These are phyloP conservation scores for Cichorium intybus DNA, from an alignment of 140 eudicot genomes.

Conservation along the genomic window DNA sequence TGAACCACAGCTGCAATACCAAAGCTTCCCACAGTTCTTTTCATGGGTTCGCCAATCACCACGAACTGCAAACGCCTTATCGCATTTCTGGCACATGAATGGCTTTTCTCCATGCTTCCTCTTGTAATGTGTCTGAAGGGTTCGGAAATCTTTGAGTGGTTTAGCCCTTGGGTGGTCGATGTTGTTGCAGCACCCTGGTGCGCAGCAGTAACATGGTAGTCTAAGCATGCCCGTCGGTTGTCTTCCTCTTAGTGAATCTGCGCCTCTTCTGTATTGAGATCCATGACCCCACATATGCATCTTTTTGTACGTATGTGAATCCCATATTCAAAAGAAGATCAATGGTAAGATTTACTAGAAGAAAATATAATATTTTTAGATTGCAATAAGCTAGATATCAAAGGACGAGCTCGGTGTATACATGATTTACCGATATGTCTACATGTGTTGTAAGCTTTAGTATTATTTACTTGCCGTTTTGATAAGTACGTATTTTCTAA, in stretches of 20 bases:
- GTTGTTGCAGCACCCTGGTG: constrained; percentile 54
- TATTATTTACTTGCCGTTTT: too few relatives aligned
- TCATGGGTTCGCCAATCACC: constrained; percentile 36
- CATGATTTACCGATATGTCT: too few relatives aligned
- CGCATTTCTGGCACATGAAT: constrained; percentile 29
- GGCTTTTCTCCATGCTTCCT: constrained; percentile 35
- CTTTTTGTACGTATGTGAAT: constrained; percentile 16
- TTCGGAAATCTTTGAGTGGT: constrained; percentile 31
- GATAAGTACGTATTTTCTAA: too few relatives aligned
- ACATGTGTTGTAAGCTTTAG: too few relatives aligned
- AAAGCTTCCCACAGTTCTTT: constrained; percentile 32
- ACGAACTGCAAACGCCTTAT: constrained; percentile 26
- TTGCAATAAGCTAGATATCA: neutral
- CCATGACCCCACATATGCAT: constrained; percentile 99
- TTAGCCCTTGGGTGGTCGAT: constrained; percentile 34
- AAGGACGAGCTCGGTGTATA: neutral
- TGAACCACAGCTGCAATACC: constrained; percentile 30
- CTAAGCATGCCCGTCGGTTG: constrained; percentile 86
- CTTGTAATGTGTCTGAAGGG: constrained; percentile 37
- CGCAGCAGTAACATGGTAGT: constrained; percentile 84
- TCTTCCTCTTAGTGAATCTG: constrained; percentile 71
- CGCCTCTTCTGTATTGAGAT: constrained; percentile 81
- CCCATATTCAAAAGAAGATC: constrained; percentile 2
- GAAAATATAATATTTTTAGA: neutral
- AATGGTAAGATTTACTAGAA: constrained; percentile 4